Conservation (phyloP, 345 rosid genomes). For the Rubroshorea leprosula region DNA sequence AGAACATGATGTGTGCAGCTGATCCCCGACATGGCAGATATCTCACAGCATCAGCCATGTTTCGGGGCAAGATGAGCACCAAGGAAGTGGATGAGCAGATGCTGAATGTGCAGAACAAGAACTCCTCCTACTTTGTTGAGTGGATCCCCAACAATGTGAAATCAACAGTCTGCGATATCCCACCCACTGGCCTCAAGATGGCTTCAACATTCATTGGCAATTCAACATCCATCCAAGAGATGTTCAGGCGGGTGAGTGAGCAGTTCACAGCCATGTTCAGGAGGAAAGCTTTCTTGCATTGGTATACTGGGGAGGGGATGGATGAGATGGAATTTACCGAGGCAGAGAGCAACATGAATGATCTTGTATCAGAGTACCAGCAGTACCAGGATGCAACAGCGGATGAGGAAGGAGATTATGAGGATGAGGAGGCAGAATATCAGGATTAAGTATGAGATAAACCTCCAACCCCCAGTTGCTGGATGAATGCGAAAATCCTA, state of each 20-base stretch:
- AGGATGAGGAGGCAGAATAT: slow-evolving; percentile 43
- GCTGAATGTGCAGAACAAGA: slow-evolving; percentile 69
- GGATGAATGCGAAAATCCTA: not conserved
- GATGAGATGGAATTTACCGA: slow-evolving; percentile 71
- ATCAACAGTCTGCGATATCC: slow-evolving; percentile 72
- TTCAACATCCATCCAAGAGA: slow-evolving; percentile 70
- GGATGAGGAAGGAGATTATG: slow-evolving; percentile 56
- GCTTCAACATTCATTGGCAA: slow-evolving; percentile 68
- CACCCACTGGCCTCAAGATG: slow-evolving; percentile 69
- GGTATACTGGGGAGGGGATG: slow-evolving; percentile 71
- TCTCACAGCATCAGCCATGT: slow-evolving; percentile 71
- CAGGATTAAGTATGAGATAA: not conserved
- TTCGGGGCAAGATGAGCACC: slow-evolving; percentile 77
- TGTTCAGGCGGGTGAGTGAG: slow-evolving; percentile 74
- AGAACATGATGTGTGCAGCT: slow-evolving; percentile 84
- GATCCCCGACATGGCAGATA: slow-evolving; percentile 70
- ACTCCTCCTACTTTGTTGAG: slow-evolving; percentile 61
- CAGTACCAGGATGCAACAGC: slow-evolving; percentile 81
- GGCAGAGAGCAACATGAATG: slow-evolving; percentile 81
- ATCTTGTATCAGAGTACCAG: slow-evolving; percentile 66
- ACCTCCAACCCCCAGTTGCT: slow-evolving; percentile 12
- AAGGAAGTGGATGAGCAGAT: slow-evolving; percentile 73
- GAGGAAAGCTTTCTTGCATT: slow-evolving; percentile 73
- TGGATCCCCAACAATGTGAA: slow-evolving; percentile 78
- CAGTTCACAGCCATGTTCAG: slow-evolving; percentile 73